phyloP scores from a whole-genome alignment of 768 basidiomycete species.

The Vararia minispora region DNA sequence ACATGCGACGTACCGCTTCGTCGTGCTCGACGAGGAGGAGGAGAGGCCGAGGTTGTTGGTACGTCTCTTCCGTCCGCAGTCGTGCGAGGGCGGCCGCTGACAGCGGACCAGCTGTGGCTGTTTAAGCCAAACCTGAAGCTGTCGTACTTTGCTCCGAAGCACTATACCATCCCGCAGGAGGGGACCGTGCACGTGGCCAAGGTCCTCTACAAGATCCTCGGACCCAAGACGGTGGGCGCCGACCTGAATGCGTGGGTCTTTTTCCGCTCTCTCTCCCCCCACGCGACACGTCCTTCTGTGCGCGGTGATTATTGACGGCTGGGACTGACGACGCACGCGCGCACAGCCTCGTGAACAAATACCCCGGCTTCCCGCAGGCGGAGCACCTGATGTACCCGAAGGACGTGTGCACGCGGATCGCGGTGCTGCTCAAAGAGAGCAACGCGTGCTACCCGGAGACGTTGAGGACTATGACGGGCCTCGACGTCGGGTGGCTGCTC shows the following conservation, averaged over 20 bases:
- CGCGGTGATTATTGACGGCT: slow-evolving; percentile 3
- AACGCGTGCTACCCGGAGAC: slow-evolving; percentile 65
- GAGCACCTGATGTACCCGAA: slow-evolving; percentile 81
- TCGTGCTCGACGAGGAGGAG: slow-evolving; percentile 79
- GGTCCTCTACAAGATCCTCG: slow-evolving; percentile 74
- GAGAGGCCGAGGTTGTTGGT: slow-evolving; percentile 74
- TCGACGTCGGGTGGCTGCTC: slow-evolving; percentile 74
- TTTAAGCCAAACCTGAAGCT: slow-evolving; percentile 86
- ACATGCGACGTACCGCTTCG: slow-evolving; percentile 88
- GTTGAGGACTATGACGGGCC: slow-evolving; percentile 67
- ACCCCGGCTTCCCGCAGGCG: slow-evolving; percentile 80
- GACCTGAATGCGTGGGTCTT: slow-evolving; percentile 42
- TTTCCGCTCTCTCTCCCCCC: neutral
- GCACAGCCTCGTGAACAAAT: slow-evolving; percentile 51
- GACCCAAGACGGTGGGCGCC: slow-evolving; percentile 39
- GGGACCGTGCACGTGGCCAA: slow-evolving; percentile 65
- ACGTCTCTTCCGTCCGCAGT: slow-evolving; percentile 17
- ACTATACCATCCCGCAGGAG: slow-evolving; percentile 47
- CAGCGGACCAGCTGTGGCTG: slow-evolving; percentile 88
- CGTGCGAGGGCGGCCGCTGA: neutral
- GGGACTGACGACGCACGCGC: slow-evolving; percentile 3
- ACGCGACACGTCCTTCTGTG: slow-evolving; percentile 1
- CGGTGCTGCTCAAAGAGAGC: slow-evolving; percentile 63
- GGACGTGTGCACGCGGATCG: slow-evolving; percentile 62
- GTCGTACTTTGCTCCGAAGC: slow-evolving; percentile 50